These are phyloP conservation scores for Beauveria medogensis DNA, from an alignment of 2,329 filamentous ascomycete genomes.

Conservation along the genomic window DNA sequence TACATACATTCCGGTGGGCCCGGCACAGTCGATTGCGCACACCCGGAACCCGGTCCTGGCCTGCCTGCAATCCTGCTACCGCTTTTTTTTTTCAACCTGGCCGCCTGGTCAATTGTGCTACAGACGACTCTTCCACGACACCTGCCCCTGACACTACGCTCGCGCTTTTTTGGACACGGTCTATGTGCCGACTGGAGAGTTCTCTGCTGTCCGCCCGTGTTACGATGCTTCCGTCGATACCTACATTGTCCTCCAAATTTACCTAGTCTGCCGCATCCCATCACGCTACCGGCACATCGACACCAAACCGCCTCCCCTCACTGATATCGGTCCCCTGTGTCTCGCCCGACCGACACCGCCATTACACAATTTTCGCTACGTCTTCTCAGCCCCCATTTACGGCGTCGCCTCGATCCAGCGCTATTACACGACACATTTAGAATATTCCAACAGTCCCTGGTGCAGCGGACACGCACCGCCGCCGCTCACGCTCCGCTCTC, in stretches of 20 bases:
- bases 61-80: not conserved
- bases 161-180: not conserved
- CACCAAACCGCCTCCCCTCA: not conserved
- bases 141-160: constrained; percentile 1
- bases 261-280: not conserved
- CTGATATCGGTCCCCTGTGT: constrained; percentile 1
- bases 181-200: not conserved
- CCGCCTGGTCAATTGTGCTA: constrained; percentile 5
- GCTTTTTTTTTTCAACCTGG: not conserved
- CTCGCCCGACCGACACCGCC: not conserved
- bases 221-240: not conserved
- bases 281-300: not conserved
- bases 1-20: constrained; percentile 5
- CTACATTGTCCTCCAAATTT: not conserved
- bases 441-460: not conserved
- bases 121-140: constrained; percentile 3
- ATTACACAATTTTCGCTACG: not conserved
- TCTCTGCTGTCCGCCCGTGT: not conserved
- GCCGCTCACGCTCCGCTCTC: constrained; percentile 13
- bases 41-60: not conserved
- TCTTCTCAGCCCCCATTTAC: not conserved
- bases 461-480: constrained; percentile 15
- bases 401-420: not conserved
- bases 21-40: constrained; percentile 3
- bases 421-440: not conserved